Conservation (phyloP, 352 stramenopile genomes). For the Globisporangium carolinianum region DNA sequence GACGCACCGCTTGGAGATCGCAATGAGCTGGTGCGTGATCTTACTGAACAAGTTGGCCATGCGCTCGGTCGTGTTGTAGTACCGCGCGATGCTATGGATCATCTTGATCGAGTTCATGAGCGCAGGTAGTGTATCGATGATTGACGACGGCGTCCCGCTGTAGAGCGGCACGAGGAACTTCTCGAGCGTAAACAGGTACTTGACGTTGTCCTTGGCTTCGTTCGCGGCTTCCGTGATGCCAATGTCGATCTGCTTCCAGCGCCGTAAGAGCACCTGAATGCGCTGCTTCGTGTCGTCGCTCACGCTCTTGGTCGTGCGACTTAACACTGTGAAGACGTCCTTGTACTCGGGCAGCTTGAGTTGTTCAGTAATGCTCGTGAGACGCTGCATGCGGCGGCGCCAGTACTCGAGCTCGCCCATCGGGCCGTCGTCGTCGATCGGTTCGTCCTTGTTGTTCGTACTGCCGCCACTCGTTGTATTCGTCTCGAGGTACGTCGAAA, state of each 20-base stretch:
- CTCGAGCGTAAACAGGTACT: constrained; percentile 98
- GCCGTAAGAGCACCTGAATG: constrained; percentile 88
- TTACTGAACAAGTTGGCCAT: constrained; percentile 97
- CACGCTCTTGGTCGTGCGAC: constrained; percentile 74
- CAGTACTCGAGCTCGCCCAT: constrained; percentile 97
- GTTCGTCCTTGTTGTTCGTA: constrained; percentile 42
- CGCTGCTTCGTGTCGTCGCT: constrained; percentile 90
- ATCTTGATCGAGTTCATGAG: constrained; percentile 99
- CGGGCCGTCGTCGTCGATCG: constrained; percentile 87
- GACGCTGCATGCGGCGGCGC: constrained; percentile 93
- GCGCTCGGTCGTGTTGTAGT: constrained; percentile 98
- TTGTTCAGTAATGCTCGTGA: constrained; percentile 99
- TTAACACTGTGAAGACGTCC: constrained; percentile 91
- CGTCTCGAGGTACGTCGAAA: constrained; percentile 91
- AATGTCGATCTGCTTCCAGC: constrained; percentile 99
- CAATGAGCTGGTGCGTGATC: constrained; percentile 99
- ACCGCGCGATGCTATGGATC: constrained; percentile 98
- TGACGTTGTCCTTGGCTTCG: constrained; percentile 99
- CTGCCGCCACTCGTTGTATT: constrained; percentile 64
- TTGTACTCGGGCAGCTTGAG: constrained; percentile 96
- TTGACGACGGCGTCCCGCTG: constrained; percentile 92
- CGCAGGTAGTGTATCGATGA: constrained; percentile 96
- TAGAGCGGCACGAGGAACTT: constrained; percentile 92
- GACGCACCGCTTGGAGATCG: constrained; percentile 95
- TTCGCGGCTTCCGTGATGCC: constrained; percentile 97